Conservation (phyloP, 1,284 basidiomycete species). For the Fomitopsis palustris region DNA sequence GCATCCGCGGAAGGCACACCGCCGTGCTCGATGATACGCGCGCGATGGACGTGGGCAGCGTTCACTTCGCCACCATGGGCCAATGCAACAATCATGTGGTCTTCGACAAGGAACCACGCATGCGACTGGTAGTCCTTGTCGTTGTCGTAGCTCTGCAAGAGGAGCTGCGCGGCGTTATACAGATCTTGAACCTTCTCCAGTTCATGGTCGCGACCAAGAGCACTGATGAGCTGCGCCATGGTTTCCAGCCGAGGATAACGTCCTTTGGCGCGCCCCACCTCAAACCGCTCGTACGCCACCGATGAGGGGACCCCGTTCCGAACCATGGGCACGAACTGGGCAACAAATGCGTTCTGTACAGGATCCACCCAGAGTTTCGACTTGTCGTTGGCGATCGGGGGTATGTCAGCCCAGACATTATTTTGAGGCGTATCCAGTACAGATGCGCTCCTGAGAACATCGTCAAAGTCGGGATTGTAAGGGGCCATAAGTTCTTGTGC, state of each 20-base stretch:
- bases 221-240: slow-evolving; percentile 64
- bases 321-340: slow-evolving; percentile 34
- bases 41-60: slow-evolving; percentile 76
- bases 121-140: slow-evolving; percentile 49
- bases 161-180: slow-evolving; percentile 70
- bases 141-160: slow-evolving; percentile 43
- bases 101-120: slow-evolving; percentile 80
- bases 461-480: not conserved
- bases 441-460: not conserved
- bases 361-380: not conserved
- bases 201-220: slow-evolving; percentile 62
- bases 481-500: not conserved
- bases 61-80: slow-evolving; percentile 81
- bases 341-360: slow-evolving; percentile 32
- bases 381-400: too few relatives aligned
- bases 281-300: slow-evolving; percentile 40
- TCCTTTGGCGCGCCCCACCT: slow-evolving; percentile 31
- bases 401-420: too few relatives aligned
- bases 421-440: too few relatives aligned
- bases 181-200: slow-evolving; percentile 60
- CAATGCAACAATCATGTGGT: slow-evolving; percentile 83
- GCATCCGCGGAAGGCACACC: slow-evolving; percentile 84
- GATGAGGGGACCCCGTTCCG: slow-evolving; percentile 22
- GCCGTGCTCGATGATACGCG: slow-evolving; percentile 75
- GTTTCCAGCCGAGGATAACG: slow-evolving; percentile 50